A percentile compares a stretch with the other conserved stretches of the same genome.
phyloP scores from a whole-genome alignment of 805 yeast genomes.

The Metschnikowia cubensis region DNA sequence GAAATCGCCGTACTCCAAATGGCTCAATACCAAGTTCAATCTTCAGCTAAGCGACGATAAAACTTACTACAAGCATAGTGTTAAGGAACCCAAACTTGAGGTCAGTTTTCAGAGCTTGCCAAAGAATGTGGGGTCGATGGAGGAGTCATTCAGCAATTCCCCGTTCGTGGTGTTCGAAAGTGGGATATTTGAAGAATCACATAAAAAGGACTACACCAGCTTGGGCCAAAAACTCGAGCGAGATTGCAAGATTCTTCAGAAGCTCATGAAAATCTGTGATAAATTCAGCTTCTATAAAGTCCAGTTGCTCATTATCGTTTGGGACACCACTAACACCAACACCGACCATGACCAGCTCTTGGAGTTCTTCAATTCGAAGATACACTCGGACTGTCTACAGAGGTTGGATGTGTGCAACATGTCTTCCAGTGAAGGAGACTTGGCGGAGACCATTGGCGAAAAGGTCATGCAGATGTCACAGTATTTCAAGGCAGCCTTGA shows the following conservation, averaged over 20 bases:
- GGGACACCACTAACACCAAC: conserved; percentile 32
- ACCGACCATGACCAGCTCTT: conserved; percentile 16
- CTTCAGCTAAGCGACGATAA: conserved; percentile 30
- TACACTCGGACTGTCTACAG: conserved; percentile 14
- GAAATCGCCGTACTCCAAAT: conserved; percentile 42
- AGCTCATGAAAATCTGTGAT: conserved; percentile 31
- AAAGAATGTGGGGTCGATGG: conserved; percentile 29
- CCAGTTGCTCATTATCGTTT: conserved; percentile 39
- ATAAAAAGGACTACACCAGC: conserved; percentile 8
- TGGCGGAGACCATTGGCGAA: conserved; percentile 22
- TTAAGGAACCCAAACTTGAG: conserved; percentile 23
- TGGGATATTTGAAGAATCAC: conserved; percentile 35
- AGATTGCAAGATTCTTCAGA: conserved; percentile 35
- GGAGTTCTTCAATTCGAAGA: conserved; percentile 15
- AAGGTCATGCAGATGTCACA: conserved; percentile 22
- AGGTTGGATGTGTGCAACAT: conserved; percentile 31
- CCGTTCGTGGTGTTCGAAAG: conserved; percentile 50
- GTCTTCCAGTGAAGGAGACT: conserved; percentile 24
- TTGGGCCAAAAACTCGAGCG: conserved; percentile 31
- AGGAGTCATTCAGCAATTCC: conserved; percentile 35
- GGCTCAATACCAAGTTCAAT: conserved; percentile 46
- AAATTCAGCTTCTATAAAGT: conserved; percentile 36
- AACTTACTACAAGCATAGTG: conserved; percentile 23
- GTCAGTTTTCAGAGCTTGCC: conserved; percentile 43
- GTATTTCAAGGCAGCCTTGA: conserved; percentile 27